Evolutionary conservation across 495 filamentous ascomycete species (phyloP), one percentile per base, ranked within the genome.

Genomic region (Talaromyces nanjingensis): DNA sequence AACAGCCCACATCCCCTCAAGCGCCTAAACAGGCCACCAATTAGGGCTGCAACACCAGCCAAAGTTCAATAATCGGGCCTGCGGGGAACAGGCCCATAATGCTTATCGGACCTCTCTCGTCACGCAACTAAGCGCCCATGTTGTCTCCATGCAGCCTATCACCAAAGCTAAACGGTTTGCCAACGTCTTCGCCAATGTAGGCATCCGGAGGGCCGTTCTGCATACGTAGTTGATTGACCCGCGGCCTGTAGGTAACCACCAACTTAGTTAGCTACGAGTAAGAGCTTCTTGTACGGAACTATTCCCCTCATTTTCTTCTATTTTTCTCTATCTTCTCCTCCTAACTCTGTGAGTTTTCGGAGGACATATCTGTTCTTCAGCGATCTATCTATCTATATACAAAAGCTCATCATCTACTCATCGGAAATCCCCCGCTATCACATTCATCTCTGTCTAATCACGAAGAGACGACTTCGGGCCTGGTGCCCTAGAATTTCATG

Each of bases 61-160:
- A 42, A 42, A 14, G 14, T 42, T 16, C 37, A 25, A 25, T 16
- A 14, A 18, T 4, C 31, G 16, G 56, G 29, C 18, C 56, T 59
- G 27, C 56, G 27, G 27, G 56, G 27, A 59, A 22, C 27, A 25
- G 56, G 6, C 29, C 56, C 56, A 20, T 20, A 59, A 31, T 16
- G 5, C 56, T 33, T 59, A 59, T 59, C 56, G 27, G 56, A 37
- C 56, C 56, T 59, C 56, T 59, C 56, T 31, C 56, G 18, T 18
- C 27, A 29, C 56, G 12, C 18, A 12, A 7, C 6, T 59, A 34
- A 59, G 56, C 56, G 56, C 56, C 56, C 56, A 59, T 31, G 27
- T 37, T 24, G 16, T 12, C 16, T 1, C 14, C 27, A 25, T 59
- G 27, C 56, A 59, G 53, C 56, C 56, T 59, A 59, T 59, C 56